Percentiles rank a stretch among this genome's conserved stretches.
These are phyloP conservation scores for Cicer arietinum DNA, from an alignment of 306 rosid genomes.

Conservation along the genomic window DNA sequence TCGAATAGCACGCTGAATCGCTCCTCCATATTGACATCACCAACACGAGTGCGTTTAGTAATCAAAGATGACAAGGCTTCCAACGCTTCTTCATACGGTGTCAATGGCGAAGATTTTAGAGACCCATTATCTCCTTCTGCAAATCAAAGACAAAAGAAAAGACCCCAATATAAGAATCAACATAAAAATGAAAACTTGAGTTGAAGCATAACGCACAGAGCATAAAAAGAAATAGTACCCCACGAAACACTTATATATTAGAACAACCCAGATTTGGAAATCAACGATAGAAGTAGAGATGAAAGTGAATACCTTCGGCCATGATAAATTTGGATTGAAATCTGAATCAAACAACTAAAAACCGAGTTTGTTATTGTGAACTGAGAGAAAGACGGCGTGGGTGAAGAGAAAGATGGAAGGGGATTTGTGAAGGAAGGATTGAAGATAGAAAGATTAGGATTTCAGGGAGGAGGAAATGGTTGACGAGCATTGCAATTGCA, in stretches of 20 bases:
- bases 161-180: neutral
- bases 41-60: constrained; percentile 80
- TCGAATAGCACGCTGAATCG: constrained; percentile 68
- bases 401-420: no score
- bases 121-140: constrained; percentile 54
- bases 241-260: neutral
- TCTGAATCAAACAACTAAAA: neutral
- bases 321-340: constrained; percentile 45
- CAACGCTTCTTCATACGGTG: constrained; percentile 79
- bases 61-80: constrained; percentile 84
- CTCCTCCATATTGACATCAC: constrained; percentile 73
- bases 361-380: neutral
- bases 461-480: neutral
- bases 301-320: constrained; percentile 55
- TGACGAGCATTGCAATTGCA: neutral
- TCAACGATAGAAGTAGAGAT: neutral
- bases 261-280: constrained; percentile 11
- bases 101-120: constrained; percentile 42
- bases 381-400: no score
- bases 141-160: constrained; percentile 16
- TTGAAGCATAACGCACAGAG: neutral
- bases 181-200: constrained; percentile 21
- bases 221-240: constrained; percentile 1
- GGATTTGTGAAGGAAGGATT: neutral
- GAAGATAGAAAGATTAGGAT: neutral